These are phyloP conservation scores for Penicillium cataractarum DNA, from an alignment of 495 filamentous ascomycete genomes.

Conservation along the genomic window DNA sequence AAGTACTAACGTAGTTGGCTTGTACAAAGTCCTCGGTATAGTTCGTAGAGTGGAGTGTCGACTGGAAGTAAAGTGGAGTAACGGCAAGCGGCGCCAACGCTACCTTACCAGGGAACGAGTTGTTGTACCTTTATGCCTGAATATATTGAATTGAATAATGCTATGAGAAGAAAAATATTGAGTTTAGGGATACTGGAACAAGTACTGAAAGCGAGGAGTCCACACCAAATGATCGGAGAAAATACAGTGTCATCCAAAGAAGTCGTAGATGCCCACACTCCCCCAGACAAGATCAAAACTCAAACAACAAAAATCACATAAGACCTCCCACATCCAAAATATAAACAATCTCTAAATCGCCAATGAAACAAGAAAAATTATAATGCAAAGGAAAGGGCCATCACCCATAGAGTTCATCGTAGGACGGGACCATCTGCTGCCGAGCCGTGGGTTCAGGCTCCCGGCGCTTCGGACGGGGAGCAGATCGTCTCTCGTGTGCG, in stretches of 20 bases:
- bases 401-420: constrained; percentile 52
- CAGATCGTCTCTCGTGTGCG: constrained; percentile 32
- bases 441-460: constrained; percentile 23
- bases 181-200: background rate
- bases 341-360: constrained; percentile 9
- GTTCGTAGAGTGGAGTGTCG: constrained; percentile 1
- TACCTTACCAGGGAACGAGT: background rate
- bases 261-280: background rate
- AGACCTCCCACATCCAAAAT: constrained; percentile 1
- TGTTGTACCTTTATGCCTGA: background rate
- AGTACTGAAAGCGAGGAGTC: background rate
- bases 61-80: background rate
- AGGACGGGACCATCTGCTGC: constrained; percentile 47
- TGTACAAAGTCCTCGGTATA: background rate
- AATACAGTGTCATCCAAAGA: background rate
- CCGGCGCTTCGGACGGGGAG: constrained; percentile 27
- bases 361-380: constrained; percentile 13
- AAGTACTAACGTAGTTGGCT: background rate
- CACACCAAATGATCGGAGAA: background rate
- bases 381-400: constrained; percentile 8
- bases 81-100: background rate
- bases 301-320: background rate
- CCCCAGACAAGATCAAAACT: background rate
- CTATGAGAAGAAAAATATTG: background rate
- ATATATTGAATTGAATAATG: background rate